These are phyloP conservation scores for Cladosporium sphaerospermum DNA, from an alignment of 2,329 filamentous ascomycete genomes.

Conservation along the genomic window DNA sequence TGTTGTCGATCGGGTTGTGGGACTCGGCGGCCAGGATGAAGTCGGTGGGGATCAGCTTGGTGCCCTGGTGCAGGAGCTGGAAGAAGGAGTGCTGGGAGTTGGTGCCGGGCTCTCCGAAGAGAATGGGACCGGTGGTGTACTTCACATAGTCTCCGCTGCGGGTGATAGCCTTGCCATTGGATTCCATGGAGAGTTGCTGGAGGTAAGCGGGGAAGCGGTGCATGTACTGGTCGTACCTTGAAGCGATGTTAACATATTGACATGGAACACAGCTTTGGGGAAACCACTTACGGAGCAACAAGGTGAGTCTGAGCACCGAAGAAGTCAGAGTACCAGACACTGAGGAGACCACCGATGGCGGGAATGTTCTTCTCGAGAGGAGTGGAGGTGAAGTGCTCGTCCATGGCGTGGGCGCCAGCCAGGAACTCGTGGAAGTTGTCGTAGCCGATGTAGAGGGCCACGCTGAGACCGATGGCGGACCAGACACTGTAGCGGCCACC, in stretches of 20 bases:
- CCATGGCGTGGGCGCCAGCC: constrained; percentile 91
- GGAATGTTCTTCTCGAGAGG: constrained; percentile 95
- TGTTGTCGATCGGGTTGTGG: constrained; percentile 88
- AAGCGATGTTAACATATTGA: constrained; percentile 16
- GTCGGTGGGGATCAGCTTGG: constrained; percentile 96
- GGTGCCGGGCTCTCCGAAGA: constrained; percentile 97
- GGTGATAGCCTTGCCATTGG: constrained; percentile 95
- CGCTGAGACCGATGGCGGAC: constrained; percentile 94
- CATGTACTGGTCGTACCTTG: constrained; percentile 93
- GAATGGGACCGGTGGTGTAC: constrained; percentile 92
- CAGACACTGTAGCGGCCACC: constrained; percentile 97
- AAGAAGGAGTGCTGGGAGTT: constrained; percentile 99
- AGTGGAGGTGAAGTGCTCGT: constrained; percentile 91
- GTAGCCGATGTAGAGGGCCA: constrained; percentile 89
- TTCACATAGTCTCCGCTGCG: constrained; percentile 82
- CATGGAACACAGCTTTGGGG: background rate
- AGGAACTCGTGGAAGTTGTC: constrained; percentile 98
- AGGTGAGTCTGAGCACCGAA: constrained; percentile 97
- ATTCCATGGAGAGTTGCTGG: constrained; percentile 99
- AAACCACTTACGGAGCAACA: constrained; percentile 71
- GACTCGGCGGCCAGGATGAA: constrained; percentile 96
- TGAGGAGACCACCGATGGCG: constrained; percentile 81
- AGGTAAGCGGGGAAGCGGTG: constrained; percentile 98
- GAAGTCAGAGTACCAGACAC: constrained; percentile 98
- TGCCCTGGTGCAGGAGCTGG: constrained; percentile 98